A percentile compares a stretch with the other conserved stretches of the same genome.
These are phyloP conservation scores for Leptographium flavum DNA, from an alignment of 2,329 filamentous ascomycete genomes.

Conservation along the genomic window DNA sequence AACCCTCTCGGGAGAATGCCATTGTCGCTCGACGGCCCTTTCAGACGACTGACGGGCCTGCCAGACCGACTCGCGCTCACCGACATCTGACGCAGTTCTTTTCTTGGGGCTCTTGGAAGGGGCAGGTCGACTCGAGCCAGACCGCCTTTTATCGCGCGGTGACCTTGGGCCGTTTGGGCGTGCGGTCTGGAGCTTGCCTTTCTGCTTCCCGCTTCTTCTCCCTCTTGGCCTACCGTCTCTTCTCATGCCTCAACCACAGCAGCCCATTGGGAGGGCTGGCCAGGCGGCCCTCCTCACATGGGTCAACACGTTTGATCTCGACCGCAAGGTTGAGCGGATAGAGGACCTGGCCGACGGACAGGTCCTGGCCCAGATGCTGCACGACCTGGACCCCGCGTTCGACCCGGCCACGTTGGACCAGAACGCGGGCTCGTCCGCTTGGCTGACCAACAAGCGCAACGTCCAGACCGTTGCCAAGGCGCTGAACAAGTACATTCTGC, in stretches of 20 bases:
- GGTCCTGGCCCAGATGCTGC: conserved; percentile 39
- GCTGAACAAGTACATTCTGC: conserved; percentile 58
- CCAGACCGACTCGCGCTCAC: too few species aligned
- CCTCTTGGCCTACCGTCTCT: background rate
- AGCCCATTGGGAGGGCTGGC: conserved; percentile 25
- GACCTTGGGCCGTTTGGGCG: too few species aligned
- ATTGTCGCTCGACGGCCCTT: too few species aligned
- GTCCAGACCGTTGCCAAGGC: conserved; percentile 82
- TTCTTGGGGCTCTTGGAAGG: too few species aligned
- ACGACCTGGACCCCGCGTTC: conserved; percentile 43
- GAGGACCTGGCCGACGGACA: conserved; percentile 38
- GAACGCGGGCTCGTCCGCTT: conserved; percentile 26
- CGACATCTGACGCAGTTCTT: too few species aligned
- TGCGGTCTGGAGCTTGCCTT: background rate
- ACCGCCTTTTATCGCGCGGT: too few species aligned
- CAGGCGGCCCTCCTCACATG: conserved; percentile 43
- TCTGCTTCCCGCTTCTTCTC: background rate
- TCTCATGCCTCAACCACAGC: conserved; percentile 11
- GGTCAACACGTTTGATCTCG: conserved; percentile 33
- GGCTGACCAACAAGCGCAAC: conserved; percentile 64
- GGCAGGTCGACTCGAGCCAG: too few species aligned
- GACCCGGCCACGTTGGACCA: conserved; percentile 38
- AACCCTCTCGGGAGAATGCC: too few species aligned
- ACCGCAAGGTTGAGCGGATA: conserved; percentile 31
- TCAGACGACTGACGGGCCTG: too few species aligned